These are phyloP conservation scores for Tilletia caries DNA, from an alignment of 1,284 basidiomycete species.

Conservation along the genomic window DNA sequence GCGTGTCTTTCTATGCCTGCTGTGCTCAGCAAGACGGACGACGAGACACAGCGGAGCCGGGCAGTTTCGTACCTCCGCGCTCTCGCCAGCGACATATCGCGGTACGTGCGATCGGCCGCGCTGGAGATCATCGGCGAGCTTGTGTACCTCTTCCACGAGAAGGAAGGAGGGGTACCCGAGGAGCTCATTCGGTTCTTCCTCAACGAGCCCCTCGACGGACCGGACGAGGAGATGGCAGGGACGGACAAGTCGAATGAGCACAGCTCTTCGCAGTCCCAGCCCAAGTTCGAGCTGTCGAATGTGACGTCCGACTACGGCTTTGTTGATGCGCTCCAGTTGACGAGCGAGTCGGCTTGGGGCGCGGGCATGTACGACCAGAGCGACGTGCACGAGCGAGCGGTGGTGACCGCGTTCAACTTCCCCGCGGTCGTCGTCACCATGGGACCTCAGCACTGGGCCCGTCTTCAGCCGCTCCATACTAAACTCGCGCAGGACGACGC, in stretches of 20 bases:
- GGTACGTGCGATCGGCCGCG: conserved; percentile 73
- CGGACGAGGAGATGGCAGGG: conserved; percentile 25
- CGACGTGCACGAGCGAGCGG: conserved; percentile 65
- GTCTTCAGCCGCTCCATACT: conserved; percentile 69
- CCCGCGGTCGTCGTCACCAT: conserved; percentile 85
- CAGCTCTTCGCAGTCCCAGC: not conserved
- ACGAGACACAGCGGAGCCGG: conserved; percentile 28
- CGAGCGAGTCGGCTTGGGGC: not conserved
- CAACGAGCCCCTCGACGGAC: conserved; percentile 56
- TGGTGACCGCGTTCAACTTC: conserved; percentile 90
- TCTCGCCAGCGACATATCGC: conserved; percentile 67
- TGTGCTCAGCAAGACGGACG: conserved; percentile 59
- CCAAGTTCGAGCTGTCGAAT: not conserved
- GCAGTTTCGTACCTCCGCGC: conserved; percentile 41
- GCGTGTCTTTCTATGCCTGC: conserved; percentile 81
- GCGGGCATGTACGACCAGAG: not conserved
- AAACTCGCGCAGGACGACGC: conserved; percentile 64
- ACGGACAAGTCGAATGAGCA: conserved; percentile 14
- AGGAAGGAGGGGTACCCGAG: conserved; percentile 62
- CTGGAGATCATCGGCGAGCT: conserved; percentile 89
- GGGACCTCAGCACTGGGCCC: conserved; percentile 72
- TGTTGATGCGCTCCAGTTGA: not conserved
- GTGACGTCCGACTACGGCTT: conserved; percentile 6
- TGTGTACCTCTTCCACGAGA: conserved; percentile 75
- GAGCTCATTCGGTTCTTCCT: conserved; percentile 76